Evolutionary conservation across 2,329 filamentous ascomycete species (phyloP).

Genomic region (Xylogone sp.): DNA sequence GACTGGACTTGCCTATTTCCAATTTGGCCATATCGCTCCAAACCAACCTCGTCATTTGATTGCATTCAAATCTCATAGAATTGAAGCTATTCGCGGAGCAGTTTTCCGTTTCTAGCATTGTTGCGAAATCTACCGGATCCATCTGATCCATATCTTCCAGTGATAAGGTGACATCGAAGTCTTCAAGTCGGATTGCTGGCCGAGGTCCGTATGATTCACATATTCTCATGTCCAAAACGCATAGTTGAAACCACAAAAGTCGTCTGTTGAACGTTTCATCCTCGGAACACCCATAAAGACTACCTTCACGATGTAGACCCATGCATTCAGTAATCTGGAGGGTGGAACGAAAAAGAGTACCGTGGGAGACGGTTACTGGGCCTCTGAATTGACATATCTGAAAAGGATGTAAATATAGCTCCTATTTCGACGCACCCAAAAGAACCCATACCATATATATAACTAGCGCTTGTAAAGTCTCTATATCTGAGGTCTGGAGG

Average conservation of each 20-base stretch:
- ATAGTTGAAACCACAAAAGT: not conserved
- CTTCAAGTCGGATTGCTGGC: not conserved
- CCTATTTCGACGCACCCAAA: not conserved
- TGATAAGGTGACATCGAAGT: not conserved
- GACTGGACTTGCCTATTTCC: constrained; percentile 11
- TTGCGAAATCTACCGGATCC: no score
- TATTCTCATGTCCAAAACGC: not conserved
- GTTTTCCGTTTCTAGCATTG: no score
- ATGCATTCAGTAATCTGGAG: not conserved
- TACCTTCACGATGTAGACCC: not conserved
- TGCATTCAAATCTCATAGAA: not conserved
- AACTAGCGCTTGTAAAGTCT: not conserved
- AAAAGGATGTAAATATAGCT: not conserved
- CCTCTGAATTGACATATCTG: not conserved
- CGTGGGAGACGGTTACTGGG: not conserved
- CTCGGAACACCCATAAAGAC: not conserved
- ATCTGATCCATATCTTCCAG: not conserved
- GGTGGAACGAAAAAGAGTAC: not conserved
- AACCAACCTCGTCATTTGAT: not conserved
- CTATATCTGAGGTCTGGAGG: not conserved
- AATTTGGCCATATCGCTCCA: not conserved
- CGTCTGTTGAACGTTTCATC: not conserved
- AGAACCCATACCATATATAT: not conserved
- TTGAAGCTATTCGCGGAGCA: not conserved
- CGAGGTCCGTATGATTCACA: not conserved